phyloP scores from a whole-genome alignment of 352 stramenopile genomes.

The Aphanomyces invadans region DNA sequence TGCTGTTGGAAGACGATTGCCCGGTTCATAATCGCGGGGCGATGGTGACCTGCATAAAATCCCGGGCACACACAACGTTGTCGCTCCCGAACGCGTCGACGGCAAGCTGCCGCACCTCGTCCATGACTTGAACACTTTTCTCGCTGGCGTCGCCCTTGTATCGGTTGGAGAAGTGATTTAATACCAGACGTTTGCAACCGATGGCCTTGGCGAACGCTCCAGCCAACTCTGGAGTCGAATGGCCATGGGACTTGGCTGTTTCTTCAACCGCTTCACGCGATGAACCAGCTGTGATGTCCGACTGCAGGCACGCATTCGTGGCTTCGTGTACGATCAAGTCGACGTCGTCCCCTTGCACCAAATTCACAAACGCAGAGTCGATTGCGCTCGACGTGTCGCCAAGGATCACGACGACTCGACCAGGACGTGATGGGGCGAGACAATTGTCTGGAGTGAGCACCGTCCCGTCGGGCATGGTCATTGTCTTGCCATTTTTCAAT shows the following conservation, averaged over 20 bases:
- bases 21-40: not conserved
- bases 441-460: conserved; percentile 46
- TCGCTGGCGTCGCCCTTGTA: conserved; percentile 28
- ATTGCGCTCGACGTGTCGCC: conserved; percentile 72
- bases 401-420: conserved; percentile 75
- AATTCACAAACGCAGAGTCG: conserved; percentile 20
- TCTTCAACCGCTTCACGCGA: conserved; percentile 21
- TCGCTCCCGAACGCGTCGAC: not conserved
- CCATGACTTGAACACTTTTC: conserved; percentile 18
- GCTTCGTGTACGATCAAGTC: conserved; percentile 88
- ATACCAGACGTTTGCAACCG: conserved; percentile 52
- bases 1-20: too few relatives aligned
- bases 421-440: conserved; percentile 38
- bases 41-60: not conserved
- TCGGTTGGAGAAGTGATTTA: conserved; percentile 82
- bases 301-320: conserved; percentile 48
- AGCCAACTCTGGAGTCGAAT: conserved; percentile 84
- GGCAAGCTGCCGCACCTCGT: not conserved
- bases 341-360: conserved; percentile 26
- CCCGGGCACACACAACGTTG: not conserved
- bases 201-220: conserved; percentile 60
- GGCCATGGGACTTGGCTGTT: conserved; percentile 31
- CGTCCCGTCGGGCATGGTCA: conserved; percentile 11
- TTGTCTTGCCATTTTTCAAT: conserved; percentile 6
- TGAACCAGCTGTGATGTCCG: not conserved